Evolutionary conservation across 805 yeast genomes (phyloP).

Genomic region (Candida bentonensis): DNA sequence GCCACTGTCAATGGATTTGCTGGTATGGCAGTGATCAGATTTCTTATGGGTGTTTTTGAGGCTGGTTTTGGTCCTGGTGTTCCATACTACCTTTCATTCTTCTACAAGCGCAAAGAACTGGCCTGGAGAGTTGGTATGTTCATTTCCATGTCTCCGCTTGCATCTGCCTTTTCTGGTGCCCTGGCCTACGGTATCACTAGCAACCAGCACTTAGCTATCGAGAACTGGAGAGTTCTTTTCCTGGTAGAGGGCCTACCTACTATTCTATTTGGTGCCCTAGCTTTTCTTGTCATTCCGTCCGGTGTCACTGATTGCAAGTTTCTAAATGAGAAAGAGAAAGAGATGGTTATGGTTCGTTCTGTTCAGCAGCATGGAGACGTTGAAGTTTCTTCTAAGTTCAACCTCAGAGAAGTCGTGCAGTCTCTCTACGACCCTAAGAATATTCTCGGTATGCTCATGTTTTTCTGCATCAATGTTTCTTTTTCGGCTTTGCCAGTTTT

Average conservation of each 20-base stretch:
- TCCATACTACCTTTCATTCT: slow-evolving; percentile 25
- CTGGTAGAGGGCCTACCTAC: slow-evolving; percentile 30
- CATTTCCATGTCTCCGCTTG: slow-evolving; percentile 25
- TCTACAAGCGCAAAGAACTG: slow-evolving; percentile 26
- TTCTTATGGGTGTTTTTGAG: slow-evolving; percentile 30
- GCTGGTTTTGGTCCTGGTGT: slow-evolving; percentile 32
- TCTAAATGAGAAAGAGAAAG: slow-evolving; percentile 25
- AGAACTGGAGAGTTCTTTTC: slow-evolving; percentile 33
- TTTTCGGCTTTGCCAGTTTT: slow-evolving; percentile 31
- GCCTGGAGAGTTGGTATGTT: slow-evolving; percentile 26
- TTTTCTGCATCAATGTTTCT: slow-evolving; percentile 15
- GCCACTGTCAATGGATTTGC: slow-evolving; percentile 32
- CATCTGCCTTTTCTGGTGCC: slow-evolving; percentile 29
- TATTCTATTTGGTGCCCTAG: slow-evolving; percentile 25
- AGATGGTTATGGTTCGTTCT: slow-evolving; percentile 10
- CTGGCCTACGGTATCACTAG: slow-evolving; percentile 26
- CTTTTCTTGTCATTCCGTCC: slow-evolving; percentile 21
- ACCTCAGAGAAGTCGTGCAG: slow-evolving; percentile 3
- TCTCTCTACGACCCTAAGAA: slow-evolving; percentile 9
- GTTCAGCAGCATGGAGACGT: slow-evolving; percentile 8
- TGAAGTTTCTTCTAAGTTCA: slow-evolving; percentile 2
- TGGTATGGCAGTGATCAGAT: slow-evolving; percentile 31
- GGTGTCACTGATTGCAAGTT: slow-evolving; percentile 34
- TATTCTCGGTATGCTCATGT: slow-evolving; percentile 12
- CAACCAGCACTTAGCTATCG: slow-evolving; percentile 22